These are phyloP conservation scores for Phialocephala subalpina DNA, from an alignment of 2,329 filamentous ascomycete species.

Conservation along the genomic window DNA sequence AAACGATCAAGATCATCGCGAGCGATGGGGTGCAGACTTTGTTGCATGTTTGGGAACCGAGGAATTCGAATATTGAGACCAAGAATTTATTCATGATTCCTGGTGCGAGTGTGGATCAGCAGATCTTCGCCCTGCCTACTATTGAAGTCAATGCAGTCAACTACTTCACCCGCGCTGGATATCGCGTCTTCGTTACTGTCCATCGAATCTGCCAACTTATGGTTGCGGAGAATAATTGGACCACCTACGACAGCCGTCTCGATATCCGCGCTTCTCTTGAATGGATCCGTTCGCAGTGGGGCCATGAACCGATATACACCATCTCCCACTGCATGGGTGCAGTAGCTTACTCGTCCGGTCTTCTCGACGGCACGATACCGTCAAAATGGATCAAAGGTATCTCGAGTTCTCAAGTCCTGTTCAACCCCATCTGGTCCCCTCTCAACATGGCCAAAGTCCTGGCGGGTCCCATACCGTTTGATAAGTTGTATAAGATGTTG, in stretches of 20 bases:
- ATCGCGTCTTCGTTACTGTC: conserved; percentile 65
- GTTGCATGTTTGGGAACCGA: conserved; percentile 65
- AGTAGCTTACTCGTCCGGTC: conserved; percentile 63
- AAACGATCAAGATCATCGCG: conserved; percentile 56
- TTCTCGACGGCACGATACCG: conserved; percentile 68
- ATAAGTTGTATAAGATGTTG: conserved; percentile 55
- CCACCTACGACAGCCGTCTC: conserved; percentile 65
- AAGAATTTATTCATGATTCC: conserved; percentile 68
- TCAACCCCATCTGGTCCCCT: conserved; percentile 65
- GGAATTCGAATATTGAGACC: conserved; percentile 44
- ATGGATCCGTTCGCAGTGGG: conserved; percentile 53
- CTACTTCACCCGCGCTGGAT: conserved; percentile 67
- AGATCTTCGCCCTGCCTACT: conserved; percentile 68
- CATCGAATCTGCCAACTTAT: conserved; percentile 64
- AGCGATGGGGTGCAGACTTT: conserved; percentile 59
- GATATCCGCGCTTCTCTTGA: conserved; percentile 65
- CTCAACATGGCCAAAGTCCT: conserved; percentile 65
- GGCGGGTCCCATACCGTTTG: conserved; percentile 55
- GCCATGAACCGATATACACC: conserved; percentile 58
- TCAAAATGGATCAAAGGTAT: conserved; percentile 64
- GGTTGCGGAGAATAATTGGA: conserved; percentile 60
- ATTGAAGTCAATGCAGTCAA: conserved; percentile 70
- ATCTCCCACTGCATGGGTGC: conserved; percentile 71
- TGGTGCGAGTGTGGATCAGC: conserved; percentile 68
- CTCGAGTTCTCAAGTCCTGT: conserved; percentile 67